Evolutionary conservation across 164 flowering plant species (phyloP), one percentile per base, ranked within the genome.

Genomic region (Vitis rupestris): DNA sequence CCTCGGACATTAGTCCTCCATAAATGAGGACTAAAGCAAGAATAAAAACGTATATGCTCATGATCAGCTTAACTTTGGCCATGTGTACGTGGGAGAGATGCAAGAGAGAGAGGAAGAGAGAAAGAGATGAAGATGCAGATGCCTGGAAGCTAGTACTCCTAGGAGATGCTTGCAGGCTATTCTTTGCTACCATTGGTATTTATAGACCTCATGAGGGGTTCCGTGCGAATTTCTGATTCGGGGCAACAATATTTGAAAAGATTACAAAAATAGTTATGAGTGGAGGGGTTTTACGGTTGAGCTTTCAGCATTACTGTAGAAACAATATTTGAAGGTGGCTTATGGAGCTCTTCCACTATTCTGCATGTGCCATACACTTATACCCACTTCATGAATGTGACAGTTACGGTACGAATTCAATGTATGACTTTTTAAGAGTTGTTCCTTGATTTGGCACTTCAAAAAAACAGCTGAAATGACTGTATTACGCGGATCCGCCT

Each of bases 61-160:
- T 64, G 71, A 37, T 37, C 44, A 67, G 50, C 64, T 76, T 80
- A 49, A 10, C 23, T 49, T 72, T 70, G 70, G 81, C 81, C 83
- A 81, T 81, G 63, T 37, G 6, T 37, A 37, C 7, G 44, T 3
- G 23, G 1, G 23, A 44, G 48, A n/a, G 57, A 30, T 27, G 9
- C n/a, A 58, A 10, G 49, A 56, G 44, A 19, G 9, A 10, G 2
- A 12, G n/a, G 27, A 48, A 58, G 37, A 50, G 4, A 13, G 64
- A 29, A 59, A 10, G 58, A 51, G 49, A 29, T 15, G 27, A 37
- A 56, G 60, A 31, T 14, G 12, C 2, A n/a, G 29, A 23, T 9
- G 56, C n/a, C 56, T 10, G 29, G 9, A 17, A 10, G 0, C 3
- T 10, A 9, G 44, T 37, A 23, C 27, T 23, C 27, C 27, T 23